Conservation (phyloP, 2,329 filamentous ascomycete genomes). For the Dothideomycetes sp. region DNA sequence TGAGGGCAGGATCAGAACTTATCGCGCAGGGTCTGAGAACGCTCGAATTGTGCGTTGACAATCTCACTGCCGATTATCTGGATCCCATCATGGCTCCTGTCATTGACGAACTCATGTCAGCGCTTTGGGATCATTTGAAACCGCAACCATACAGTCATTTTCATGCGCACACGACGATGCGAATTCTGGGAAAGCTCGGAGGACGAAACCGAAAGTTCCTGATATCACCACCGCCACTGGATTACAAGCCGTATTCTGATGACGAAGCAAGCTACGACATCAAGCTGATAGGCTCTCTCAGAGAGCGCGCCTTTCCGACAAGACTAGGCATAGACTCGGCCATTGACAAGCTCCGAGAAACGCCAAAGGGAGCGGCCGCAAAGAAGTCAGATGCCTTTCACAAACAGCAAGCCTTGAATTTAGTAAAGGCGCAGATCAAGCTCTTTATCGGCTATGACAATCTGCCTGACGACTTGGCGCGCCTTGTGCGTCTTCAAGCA, state of each 20-base stretch:
- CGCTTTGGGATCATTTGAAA: slow-evolving; percentile 87
- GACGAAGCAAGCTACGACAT: slow-evolving; percentile 81
- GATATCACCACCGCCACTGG: slow-evolving; percentile 74
- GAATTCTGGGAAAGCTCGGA: slow-evolving; percentile 91
- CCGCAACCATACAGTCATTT: slow-evolving; percentile 95
- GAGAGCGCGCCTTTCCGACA: slow-evolving; percentile 77
- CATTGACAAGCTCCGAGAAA: slow-evolving; percentile 75
- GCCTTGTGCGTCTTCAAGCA: slow-evolving; percentile 75
- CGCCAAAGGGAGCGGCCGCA: slow-evolving; percentile 49
- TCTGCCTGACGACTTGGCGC: slow-evolving; percentile 78
- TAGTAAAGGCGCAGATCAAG: slow-evolving; percentile 83
- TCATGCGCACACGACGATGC: slow-evolving; percentile 93
- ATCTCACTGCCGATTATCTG: slow-evolving; percentile 92
- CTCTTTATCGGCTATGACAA: slow-evolving; percentile 78
- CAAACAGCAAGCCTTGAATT: slow-evolving; percentile 82
- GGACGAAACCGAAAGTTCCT: slow-evolving; percentile 93
- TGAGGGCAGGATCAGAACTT: slow-evolving; percentile 83
- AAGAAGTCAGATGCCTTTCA: slow-evolving; percentile 73
- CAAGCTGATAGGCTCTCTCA: slow-evolving; percentile 77
- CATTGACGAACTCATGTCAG: slow-evolving; percentile 97
- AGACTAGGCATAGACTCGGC: slow-evolving; percentile 81
- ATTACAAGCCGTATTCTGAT: slow-evolving; percentile 76
- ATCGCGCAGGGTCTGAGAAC: slow-evolving; percentile 91
- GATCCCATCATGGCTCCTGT: slow-evolving; percentile 99
- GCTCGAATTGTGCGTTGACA: slow-evolving; percentile 92